Percentiles rank a stretch among this genome's conserved stretches.
Conservation (phyloP, 2,329 filamentous ascomycete genomes). For the Pseudogymnoascus sp. region DNA sequence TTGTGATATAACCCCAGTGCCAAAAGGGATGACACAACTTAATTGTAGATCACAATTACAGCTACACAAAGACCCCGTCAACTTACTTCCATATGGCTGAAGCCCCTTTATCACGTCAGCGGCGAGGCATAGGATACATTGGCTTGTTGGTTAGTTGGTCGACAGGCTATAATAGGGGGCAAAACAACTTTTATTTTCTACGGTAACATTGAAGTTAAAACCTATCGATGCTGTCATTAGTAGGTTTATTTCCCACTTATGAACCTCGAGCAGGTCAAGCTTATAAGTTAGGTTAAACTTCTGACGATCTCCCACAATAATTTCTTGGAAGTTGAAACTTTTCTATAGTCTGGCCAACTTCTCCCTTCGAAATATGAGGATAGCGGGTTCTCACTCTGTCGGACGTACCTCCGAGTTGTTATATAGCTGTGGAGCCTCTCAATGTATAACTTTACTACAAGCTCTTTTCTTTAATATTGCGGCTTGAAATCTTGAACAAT, state of each 20-base stretch:
- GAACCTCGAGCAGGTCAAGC: not conserved
- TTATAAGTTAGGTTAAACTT: not conserved
- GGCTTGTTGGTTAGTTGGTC: not conserved
- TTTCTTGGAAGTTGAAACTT: not conserved
- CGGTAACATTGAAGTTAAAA: not conserved
- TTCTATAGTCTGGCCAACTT: not conserved
- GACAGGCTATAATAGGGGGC: not conserved
- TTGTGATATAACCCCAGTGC: not conserved
- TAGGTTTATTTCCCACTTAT: not conserved
- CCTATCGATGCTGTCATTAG: not conserved
- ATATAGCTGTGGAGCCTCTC: not conserved
- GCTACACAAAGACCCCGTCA: not conserved
- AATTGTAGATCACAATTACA: not conserved
- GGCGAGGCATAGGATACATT: not conserved
- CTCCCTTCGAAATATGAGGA: not conserved
- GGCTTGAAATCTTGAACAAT: not conserved
- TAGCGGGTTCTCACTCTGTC: not conserved
- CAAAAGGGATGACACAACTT: not conserved
- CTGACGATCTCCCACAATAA: not conserved
- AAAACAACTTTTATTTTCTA: not conserved
- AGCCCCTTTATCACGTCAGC: not conserved
- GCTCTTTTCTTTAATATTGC: not conserved
- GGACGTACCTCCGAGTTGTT: not conserved
- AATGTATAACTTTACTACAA: not conserved
- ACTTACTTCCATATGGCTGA: not conserved